phyloP scores from a whole-genome alignment of 108 stramenopile species.

The Nitzschia putrida region DNA sequence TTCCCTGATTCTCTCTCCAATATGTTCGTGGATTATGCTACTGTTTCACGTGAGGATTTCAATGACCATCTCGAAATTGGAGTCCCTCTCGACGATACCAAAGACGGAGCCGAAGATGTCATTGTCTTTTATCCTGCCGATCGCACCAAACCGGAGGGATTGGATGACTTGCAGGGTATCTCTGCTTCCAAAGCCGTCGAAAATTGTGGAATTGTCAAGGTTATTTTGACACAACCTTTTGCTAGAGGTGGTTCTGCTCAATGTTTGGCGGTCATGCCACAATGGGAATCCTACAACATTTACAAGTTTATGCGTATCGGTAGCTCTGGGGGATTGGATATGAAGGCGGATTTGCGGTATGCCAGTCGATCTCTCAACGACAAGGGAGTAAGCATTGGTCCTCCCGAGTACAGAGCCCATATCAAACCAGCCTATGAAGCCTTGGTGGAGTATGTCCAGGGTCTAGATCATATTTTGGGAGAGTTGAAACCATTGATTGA shows the following conservation, averaged over 20 bases:
- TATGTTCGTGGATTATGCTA: slow-evolving; percentile 26
- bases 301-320: slow-evolving; percentile 69
- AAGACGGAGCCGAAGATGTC: slow-evolving; percentile 26
- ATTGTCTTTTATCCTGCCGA: slow-evolving; percentile 26
- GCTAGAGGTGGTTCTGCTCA: slow-evolving; percentile 20
- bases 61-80: slow-evolving; percentile 33
- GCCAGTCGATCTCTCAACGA: slow-evolving; percentile 52
- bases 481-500: slow-evolving; percentile 47
- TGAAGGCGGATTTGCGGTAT: slow-evolving; percentile 41
- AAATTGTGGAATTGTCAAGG: slow-evolving; percentile 63
- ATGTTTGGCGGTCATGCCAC: slow-evolving; percentile 69
- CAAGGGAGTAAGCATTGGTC: slow-evolving; percentile 45
- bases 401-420: slow-evolving; percentile 28
- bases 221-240: slow-evolving; percentile 47
- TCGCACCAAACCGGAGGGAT: slow-evolving; percentile 32
- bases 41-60: slow-evolving; percentile 33
- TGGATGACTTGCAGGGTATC: not conserved
- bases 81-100: slow-evolving; percentile 30
- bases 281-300: slow-evolving; percentile 77
- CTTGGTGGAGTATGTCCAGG: slow-evolving; percentile 54
- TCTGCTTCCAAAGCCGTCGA: slow-evolving; percentile 49
- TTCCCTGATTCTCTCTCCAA: slow-evolving; percentile 28
- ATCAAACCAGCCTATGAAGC: slow-evolving; percentile 43
- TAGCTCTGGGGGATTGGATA: slow-evolving; percentile 16
- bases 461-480: slow-evolving; percentile 39